Conservation (phyloP, 2,329 filamentous ascomycete genomes). For the Neobulgaria alba region DNA sequence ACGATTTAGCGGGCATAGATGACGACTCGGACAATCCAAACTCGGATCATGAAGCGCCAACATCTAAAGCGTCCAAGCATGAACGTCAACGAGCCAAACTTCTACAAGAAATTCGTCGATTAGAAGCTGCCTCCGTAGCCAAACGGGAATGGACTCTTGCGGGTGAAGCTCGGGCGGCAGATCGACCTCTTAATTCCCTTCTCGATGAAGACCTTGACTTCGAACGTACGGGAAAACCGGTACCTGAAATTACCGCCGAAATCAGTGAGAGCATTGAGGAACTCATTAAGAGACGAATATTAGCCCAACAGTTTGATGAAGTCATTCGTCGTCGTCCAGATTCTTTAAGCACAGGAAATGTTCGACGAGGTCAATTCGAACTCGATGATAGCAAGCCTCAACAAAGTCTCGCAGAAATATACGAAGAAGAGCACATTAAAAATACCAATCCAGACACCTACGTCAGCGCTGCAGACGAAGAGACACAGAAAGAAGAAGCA, state of each 20-base stretch:
- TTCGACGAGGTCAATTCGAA: conserved; percentile 59
- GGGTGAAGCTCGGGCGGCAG: conserved; percentile 75
- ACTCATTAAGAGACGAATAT: conserved; percentile 86
- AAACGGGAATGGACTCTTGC: conserved; percentile 86
- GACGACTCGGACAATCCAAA: conserved; percentile 58
- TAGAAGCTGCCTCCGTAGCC: conserved; percentile 82
- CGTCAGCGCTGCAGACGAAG: conserved; percentile 74
- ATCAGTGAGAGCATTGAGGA: conserved; percentile 86
- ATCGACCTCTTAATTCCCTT: conserved; percentile 83
- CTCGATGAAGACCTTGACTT: conserved; percentile 94
- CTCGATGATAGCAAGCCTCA: conserved; percentile 82
- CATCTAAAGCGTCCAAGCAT: conserved; percentile 71
- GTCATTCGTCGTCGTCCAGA: conserved; percentile 75
- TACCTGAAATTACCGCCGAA: conserved; percentile 88
- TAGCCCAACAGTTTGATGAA: conserved; percentile 88
- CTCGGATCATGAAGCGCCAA: conserved; percentile 58
- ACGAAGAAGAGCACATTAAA: conserved; percentile 85
- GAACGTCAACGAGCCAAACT: conserved; percentile 81
- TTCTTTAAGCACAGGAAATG: conserved; percentile 51
- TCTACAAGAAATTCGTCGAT: conserved; percentile 78
- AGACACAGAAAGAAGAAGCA: conserved; percentile 69
- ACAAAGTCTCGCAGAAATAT: conserved; percentile 82
- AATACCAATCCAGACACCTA: conserved; percentile 69
- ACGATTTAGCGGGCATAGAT: conserved; percentile 55
- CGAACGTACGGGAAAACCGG: conserved; percentile 87